Conservation (phyloP, 352 stramenopile genomes). For the Poterioochromonas sp. region DNA sequence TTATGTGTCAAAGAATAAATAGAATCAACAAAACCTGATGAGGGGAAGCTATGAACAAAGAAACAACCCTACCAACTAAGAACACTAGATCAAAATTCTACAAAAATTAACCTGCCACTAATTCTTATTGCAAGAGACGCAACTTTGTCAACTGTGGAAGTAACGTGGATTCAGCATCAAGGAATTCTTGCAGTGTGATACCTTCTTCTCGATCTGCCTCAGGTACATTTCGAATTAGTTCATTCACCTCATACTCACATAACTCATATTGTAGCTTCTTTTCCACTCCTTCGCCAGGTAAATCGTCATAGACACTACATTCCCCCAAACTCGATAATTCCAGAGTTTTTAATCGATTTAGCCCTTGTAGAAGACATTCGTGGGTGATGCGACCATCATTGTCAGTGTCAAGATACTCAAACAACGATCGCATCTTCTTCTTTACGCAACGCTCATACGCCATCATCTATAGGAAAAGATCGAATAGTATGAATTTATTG, state of each 20-base stretch:
- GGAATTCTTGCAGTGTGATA: background rate
- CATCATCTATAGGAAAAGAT: background rate
- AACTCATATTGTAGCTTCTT: background rate
- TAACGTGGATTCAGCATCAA: background rate
- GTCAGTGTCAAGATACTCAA: slow-evolving; percentile 10
- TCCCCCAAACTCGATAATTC: too few relatives aligned
- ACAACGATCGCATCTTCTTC: background rate
- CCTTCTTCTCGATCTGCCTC: background rate
- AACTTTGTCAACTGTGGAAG: background rate
- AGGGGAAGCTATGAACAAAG: too few relatives aligned
- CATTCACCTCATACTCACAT: background rate
- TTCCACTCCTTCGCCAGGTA: background rate
- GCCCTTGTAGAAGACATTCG: background rate
- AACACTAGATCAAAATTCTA: too few relatives aligned
- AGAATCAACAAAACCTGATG: too few relatives aligned
- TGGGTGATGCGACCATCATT: background rate
- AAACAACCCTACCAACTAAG: too few relatives aligned
- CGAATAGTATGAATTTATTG: background rate
- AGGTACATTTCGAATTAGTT: background rate
- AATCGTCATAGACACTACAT: background rate
- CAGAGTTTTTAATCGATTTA: background rate
- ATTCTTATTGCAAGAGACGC: background rate
- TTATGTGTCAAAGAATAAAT: too few relatives aligned
- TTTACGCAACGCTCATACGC: background rate
- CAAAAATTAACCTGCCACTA: too few relatives aligned